Percentiles rank a stretch among this genome's conserved stretches.
Evolutionary conservation across 2,329 filamentous ascomycete genomes (phyloP).

Genomic region (Ascochyta pisi): DNA sequence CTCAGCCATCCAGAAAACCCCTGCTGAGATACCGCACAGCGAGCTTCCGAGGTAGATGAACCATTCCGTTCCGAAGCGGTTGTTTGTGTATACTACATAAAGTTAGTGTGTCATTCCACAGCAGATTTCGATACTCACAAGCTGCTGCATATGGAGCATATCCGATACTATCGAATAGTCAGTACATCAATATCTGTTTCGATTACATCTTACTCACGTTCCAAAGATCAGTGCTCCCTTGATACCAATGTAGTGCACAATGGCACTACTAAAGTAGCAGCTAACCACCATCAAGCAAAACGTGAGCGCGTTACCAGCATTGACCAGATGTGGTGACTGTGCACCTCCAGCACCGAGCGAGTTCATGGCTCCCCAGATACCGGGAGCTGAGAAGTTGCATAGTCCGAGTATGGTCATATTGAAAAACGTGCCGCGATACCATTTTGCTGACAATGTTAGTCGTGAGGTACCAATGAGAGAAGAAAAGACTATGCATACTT

Average conservation of each 20-base stretch:
- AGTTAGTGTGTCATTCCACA: not conserved
- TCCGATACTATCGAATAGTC: slow-evolving; percentile 57
- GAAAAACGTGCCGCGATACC: slow-evolving; percentile 75
- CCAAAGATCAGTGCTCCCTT: slow-evolving; percentile 75
- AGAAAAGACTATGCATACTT: slow-evolving; percentile 18
- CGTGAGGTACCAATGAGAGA: not conserved
- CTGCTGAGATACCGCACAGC: slow-evolving; percentile 72
- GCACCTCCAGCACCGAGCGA: slow-evolving; percentile 73
- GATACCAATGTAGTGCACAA: slow-evolving; percentile 73
- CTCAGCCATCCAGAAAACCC: slow-evolving; percentile 78
- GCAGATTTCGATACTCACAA: slow-evolving; percentile 32
- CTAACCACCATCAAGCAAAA: slow-evolving; percentile 77
- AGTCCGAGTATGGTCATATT: slow-evolving; percentile 75
- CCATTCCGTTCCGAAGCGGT: slow-evolving; percentile 73
- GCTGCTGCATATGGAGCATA: slow-evolving; percentile 74
- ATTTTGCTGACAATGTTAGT: slow-evolving; percentile 58
- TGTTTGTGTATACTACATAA: slow-evolving; percentile 66
- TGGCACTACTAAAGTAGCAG: slow-evolving; percentile 68
- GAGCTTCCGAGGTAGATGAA: slow-evolving; percentile 72
- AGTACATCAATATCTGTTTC: not conserved
- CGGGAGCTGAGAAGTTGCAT: slow-evolving; percentile 73
- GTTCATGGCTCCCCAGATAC: slow-evolving; percentile 77
- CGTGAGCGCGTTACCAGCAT: slow-evolving; percentile 73
- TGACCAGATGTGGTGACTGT: slow-evolving; percentile 70
- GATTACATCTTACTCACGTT: slow-evolving; percentile 54